Evolutionary conservation across 2,329 filamentous ascomycete species (phyloP), one percentile per base, ranked within the genome.

Genomic region (Incumbomyces lentus): DNA sequence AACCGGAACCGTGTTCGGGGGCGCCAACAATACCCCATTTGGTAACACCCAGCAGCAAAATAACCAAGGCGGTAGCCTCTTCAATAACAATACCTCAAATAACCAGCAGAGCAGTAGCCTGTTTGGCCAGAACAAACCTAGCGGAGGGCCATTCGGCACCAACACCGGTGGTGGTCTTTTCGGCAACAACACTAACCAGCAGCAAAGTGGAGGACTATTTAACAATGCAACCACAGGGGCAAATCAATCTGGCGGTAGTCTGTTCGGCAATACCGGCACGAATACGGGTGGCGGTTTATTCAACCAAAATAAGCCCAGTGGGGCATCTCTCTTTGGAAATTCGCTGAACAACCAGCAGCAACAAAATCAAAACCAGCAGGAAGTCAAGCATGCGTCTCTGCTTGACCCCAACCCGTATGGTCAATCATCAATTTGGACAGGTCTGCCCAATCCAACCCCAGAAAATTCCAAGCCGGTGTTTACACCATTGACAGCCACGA

Each of bases 391-490:
- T 30, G 82, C 88, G 4, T 92, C 86, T 50, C 77, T 93, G 47
- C 81, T 80, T 49, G 87, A 90, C 53, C 74, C 81, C n/a, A 87
- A 85, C 44, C 90, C 93, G 0, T 98, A 94, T 60, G 92, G 92
- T 34, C 88, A 86, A 44, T 79, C 86, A 38, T 86, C 87, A 1
- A 75, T 98, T 16, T 96, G 96, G 64, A 78, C 81, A 29, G 83
- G 81, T 44, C 69, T 95, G 13, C 55, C 74, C 61, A 61, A 80
- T 60, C 67, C 85, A 67, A 68, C 68, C 71, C 45, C 74, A 64
- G 63, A 88, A 43, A 76, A 88, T 58, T 85, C 88, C 2, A 92
- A 92, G 2, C 92, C 93, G 2, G 74, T 98, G 53, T 92, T 90
- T 7, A 96, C 90, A 0, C 92, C 93, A 0, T 73, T 96, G 11